Evolutionary conservation across 2,329 filamentous ascomycete genomes (phyloP).

Genomic region (Aspergillus puulaauensis): DNA sequence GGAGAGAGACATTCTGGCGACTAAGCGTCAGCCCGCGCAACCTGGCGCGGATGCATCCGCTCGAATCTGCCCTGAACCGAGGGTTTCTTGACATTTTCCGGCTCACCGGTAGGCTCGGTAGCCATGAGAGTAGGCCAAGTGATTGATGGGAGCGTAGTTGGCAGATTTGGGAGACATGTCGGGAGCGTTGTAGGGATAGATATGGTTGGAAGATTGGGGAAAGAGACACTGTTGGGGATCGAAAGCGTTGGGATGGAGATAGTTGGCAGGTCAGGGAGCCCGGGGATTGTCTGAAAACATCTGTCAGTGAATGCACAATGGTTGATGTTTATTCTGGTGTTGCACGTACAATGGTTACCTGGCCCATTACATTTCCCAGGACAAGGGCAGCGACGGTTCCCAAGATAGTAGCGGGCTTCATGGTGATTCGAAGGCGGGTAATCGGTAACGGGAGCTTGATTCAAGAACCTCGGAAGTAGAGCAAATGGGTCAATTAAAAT

Average conservation of each 20-base stretch:
- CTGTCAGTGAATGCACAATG: neutral
- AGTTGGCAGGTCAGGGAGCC: neutral
- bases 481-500: neutral
- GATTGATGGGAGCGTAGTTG: neutral
- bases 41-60: constrained; percentile 28
- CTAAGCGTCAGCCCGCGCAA: constrained; percentile 21
- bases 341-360: constrained; percentile 14
- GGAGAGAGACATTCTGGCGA: neutral
- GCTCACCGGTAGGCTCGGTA: neutral
- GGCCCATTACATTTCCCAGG: constrained; percentile 23
- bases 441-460: neutral
- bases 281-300: neutral
- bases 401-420: constrained; percentile 29
- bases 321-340: neutral
- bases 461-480: neutral
- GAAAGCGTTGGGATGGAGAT: neutral
- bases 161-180: neutral
- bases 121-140: neutral
- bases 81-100: neutral
- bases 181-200: neutral
- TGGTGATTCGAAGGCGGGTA: constrained; percentile 4
- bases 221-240: neutral
- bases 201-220: neutral
- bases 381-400: constrained; percentile 24
- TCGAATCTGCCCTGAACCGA: constrained; percentile 8